A percentile compares a stretch with the other conserved stretches of the same genome.
Evolutionary conservation across 2,329 filamentous ascomycete genomes (phyloP).

Genomic region (Aspergillus hiratsukae): DNA sequence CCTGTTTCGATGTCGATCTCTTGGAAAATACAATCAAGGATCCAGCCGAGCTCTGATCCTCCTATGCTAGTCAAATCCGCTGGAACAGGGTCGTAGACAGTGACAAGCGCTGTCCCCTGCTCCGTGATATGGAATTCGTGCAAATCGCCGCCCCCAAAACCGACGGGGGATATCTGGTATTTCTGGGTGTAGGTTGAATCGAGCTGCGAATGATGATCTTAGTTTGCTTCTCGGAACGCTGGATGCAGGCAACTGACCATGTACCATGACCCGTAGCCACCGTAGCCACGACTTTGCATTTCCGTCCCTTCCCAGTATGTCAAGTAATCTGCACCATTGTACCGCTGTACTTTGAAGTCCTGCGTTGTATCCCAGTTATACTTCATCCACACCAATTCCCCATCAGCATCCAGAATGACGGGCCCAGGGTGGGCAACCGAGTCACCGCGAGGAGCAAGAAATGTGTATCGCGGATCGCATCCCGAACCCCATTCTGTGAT

Average conservation of each 20-base stretch:
- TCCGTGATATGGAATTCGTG: constrained; percentile 33
- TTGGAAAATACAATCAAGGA: constrained; percentile 40
- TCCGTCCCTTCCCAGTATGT: constrained; percentile 26
- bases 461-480: constrained; percentile 28
- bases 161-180: constrained; percentile 16
- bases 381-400: constrained; percentile 25
- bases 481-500: constrained; percentile 19
- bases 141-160: constrained; percentile 24
- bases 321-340: constrained; percentile 19
- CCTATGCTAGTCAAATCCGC: constrained; percentile 30
- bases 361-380: constrained; percentile 20
- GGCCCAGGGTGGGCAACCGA: constrained; percentile 24
- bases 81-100: constrained; percentile 25
- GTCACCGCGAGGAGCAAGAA: constrained; percentile 29
- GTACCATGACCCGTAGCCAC: constrained; percentile 22
- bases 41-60: constrained; percentile 37
- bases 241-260: constrained; percentile 15
- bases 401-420: constrained; percentile 24
- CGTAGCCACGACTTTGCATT: constrained; percentile 15
- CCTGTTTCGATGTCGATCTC: constrained; percentile 43
- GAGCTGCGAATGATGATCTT: constrained; percentile 8
- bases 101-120: constrained; percentile 27
- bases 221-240: background rate
- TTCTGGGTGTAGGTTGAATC: constrained; percentile 21
- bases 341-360: constrained; percentile 24